Evolutionary conservation across 1,284 basidiomycete species (phyloP).

Genomic region (Sutorius eximius): DNA sequence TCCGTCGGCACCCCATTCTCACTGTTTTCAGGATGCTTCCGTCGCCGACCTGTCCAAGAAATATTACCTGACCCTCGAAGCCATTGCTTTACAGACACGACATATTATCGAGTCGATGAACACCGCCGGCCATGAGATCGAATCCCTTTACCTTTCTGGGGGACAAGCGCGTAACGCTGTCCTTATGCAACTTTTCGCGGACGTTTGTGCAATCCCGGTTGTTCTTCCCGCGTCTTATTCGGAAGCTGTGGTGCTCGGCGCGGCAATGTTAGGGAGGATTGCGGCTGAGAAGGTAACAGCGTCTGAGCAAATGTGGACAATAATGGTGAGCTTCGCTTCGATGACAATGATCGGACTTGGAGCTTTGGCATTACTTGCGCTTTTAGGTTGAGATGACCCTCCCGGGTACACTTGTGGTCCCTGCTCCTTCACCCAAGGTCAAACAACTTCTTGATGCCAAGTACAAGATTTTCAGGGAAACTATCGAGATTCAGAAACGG

Average conservation of each 20-base stretch:
- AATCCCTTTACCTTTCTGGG: slow-evolving; percentile 88
- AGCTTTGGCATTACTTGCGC: not conserved
- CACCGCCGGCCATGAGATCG: slow-evolving; percentile 79
- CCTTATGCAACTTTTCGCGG: slow-evolving; percentile 88
- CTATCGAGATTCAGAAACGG: slow-evolving; percentile 82
- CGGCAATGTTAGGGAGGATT: slow-evolving; percentile 91
- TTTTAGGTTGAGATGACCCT: slow-evolving; percentile 88
- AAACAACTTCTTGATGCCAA: slow-evolving; percentile 84
- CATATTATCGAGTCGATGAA: slow-evolving; percentile 97
- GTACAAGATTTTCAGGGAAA: slow-evolving; percentile 91
- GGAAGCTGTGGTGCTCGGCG: slow-evolving; percentile 88
- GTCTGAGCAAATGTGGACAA: slow-evolving; percentile 80
- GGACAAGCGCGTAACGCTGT: slow-evolving; percentile 86
- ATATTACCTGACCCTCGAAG: slow-evolving; percentile 91
- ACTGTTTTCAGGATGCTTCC: slow-evolving; percentile 57
- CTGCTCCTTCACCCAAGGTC: slow-evolving; percentile 61
- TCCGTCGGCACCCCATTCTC: not conserved
- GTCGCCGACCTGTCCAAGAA: slow-evolving; percentile 85
- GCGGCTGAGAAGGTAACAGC: slow-evolving; percentile 63
- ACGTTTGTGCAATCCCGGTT: slow-evolving; percentile 82
- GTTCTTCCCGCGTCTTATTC: slow-evolving; percentile 78
- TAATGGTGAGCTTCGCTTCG: slow-evolving; percentile 70
- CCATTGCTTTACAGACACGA: slow-evolving; percentile 92
- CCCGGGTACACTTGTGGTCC: slow-evolving; percentile 73
- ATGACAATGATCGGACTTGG: not conserved